Percentiles rank a stretch among this genome's conserved stretches.
Conservation (phyloP, 495 filamentous ascomycete genomes). For the Hypoxylon perforatum region DNA sequence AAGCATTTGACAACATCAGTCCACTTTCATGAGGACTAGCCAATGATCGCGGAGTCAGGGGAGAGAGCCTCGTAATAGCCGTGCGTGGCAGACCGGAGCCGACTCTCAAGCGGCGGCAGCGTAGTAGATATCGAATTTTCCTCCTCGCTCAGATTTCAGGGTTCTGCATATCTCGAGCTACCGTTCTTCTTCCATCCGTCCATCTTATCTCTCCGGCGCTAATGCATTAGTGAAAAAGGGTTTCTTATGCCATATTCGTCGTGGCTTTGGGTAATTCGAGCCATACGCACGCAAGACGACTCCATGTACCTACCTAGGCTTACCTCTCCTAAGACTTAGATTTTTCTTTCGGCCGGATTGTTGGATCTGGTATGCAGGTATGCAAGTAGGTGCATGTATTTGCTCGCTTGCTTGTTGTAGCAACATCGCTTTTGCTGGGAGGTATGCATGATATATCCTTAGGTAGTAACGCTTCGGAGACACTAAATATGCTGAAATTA, state of each 20-base stretch:
- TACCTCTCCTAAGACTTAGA: too few species aligned
- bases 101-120: too few species aligned
- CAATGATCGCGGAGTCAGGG: neutral
- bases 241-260: neutral
- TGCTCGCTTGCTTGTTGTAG: too few species aligned
- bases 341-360: too few species aligned
- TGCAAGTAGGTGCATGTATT: too few species aligned
- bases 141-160: conserved; percentile 11
- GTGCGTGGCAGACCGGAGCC: conserved; percentile 11
- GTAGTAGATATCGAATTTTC: conserved; percentile 1
- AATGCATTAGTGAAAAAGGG: conserved; percentile 9
- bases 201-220: conserved; percentile 22
- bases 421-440: too few species aligned
- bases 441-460: too few species aligned
- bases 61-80: conserved; percentile 27
- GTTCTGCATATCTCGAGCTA: conserved; percentile 19
- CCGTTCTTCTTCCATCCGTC: conserved; percentile 22
- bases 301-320: too few species aligned
- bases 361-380: too few species aligned
- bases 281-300: too few species aligned
- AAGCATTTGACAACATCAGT: neutral
- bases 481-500: too few species aligned
- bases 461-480: too few species aligned
- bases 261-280: neutral
- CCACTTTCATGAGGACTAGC: neutral